phyloP scores from a whole-genome alignment of 192 early-diverging fungal species.

The Tieghemiomyces parasiticus region DNA sequence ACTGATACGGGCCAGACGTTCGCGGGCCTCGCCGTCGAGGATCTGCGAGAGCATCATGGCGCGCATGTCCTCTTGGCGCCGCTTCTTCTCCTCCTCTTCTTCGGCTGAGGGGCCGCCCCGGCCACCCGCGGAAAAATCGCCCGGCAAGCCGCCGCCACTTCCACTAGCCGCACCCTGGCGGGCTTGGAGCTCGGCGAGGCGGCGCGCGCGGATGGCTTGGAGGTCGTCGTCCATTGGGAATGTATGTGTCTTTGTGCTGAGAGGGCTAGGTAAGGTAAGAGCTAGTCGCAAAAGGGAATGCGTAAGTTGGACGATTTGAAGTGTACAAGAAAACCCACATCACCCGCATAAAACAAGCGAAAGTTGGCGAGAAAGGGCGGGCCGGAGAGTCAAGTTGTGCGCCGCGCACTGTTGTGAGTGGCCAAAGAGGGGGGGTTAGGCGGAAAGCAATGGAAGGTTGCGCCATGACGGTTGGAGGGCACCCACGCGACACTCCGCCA shows the following conservation, averaged over 20 bases:
- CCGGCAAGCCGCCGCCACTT: slow-evolving; percentile 19
- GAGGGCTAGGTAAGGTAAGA: neutral
- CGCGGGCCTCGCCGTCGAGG: slow-evolving; percentile 63
- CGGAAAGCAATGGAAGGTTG: no score
- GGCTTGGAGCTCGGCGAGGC: slow-evolving; percentile 40
- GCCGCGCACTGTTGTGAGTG: no score
- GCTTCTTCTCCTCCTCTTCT: slow-evolving; percentile 56
- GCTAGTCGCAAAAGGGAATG: neutral
- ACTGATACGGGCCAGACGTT: slow-evolving; percentile 72
- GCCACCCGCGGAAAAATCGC: slow-evolving; percentile 24
- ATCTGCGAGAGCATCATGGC: slow-evolving; percentile 67
- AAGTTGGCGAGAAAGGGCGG: no score
- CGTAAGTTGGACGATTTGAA: no score
- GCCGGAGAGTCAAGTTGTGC: no score
- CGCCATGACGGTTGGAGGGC: no score
- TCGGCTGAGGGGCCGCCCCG: slow-evolving; percentile 26
- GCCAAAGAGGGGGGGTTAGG: no score
- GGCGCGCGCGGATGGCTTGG: slow-evolving; percentile 52
- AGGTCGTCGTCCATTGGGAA: slow-evolving; percentile 49
- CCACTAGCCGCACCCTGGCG: neutral
- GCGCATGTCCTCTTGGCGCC: slow-evolving; percentile 77
- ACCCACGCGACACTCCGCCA: no score
- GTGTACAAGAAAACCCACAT: no score
- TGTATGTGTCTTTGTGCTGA: neutral
- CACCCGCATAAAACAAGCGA: no score